These are phyloP conservation scores for Phytophthora constricta DNA, from an alignment of 352 stramenopile species.

Conservation along the genomic window DNA sequence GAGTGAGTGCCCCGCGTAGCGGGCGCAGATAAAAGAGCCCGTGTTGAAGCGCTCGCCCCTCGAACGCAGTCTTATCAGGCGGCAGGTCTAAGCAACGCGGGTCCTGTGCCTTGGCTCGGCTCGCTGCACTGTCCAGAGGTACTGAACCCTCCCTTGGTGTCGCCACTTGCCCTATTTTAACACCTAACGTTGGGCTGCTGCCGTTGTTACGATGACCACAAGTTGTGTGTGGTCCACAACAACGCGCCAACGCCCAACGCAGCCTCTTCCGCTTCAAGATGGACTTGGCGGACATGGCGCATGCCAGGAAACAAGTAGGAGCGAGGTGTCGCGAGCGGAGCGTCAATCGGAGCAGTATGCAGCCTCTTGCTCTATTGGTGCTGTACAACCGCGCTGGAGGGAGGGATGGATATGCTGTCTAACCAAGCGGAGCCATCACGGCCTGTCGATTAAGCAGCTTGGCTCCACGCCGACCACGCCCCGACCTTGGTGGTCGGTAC, in stretches of 20 bases:
- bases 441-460: background rate
- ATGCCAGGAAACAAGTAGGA: too few relatives aligned
- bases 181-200: too few relatives aligned
- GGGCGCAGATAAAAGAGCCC: constrained; percentile 18
- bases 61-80: constrained; percentile 19
- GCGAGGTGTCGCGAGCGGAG: too few relatives aligned
- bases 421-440: background rate
- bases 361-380: too few relatives aligned
- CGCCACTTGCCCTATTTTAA: constrained; percentile 25
- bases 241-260: background rate
- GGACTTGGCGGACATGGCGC: too few relatives aligned
- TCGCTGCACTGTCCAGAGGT: background rate
- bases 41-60: background rate
- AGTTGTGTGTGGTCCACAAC: too few relatives aligned
- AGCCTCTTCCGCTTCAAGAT: background rate
- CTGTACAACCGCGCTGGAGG: background rate
- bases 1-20: constrained; percentile 44
- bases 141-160: constrained; percentile 13
- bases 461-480: background rate
- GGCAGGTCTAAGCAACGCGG: constrained; percentile 23
- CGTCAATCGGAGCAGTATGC: background rate
- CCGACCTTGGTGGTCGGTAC: constrained; percentile 27
- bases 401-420: background rate
- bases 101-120: constrained; percentile 7
- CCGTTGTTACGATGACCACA: too few relatives aligned